These are phyloP conservation scores for Aspergillus haitiensis DNA, from an alignment of 495 filamentous ascomycete species.

Conservation along the genomic window DNA sequence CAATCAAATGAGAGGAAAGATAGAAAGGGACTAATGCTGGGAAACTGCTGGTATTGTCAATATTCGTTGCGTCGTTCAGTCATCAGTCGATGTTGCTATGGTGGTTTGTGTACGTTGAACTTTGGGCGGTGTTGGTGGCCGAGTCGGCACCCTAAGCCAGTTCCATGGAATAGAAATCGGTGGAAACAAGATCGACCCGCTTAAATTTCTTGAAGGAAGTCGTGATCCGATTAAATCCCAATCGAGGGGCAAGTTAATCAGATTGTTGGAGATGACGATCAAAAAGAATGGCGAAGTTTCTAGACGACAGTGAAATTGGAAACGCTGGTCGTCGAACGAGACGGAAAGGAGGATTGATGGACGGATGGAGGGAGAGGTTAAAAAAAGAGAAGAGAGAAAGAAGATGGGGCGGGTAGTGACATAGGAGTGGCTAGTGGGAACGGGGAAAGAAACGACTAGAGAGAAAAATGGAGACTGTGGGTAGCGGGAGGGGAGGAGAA, in stretches of 20 bases:
- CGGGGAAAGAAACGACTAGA: not conserved
- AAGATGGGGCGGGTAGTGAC: not conserved
- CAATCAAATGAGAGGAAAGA: not conserved
- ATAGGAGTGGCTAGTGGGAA: not conserved
- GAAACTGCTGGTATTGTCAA: not conserved
- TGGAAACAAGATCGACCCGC: constrained; percentile 7
- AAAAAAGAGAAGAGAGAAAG: not conserved
- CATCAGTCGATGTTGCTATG: constrained; percentile 17
- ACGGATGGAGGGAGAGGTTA: constrained; percentile 2
- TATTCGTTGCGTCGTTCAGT: constrained; percentile 36
- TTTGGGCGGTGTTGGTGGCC: not conserved
- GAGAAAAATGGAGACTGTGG: not conserved
- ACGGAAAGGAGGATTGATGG: not conserved
- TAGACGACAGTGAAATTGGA: not conserved
- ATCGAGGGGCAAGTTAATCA: not conserved
- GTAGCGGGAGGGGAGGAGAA: not conserved
- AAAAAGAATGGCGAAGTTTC: constrained; percentile 1
- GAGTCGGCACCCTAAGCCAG: constrained; percentile 14
- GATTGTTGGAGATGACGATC: constrained; percentile 2
- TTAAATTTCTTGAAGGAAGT: not conserved
- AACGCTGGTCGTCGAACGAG: not conserved
- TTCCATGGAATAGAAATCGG: constrained; percentile 22
- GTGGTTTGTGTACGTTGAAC: not conserved
- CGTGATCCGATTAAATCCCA: not conserved
- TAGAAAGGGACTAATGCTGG: not conserved